Evolutionary conservation across 306 rosid genomes (phyloP).

Genomic region (Fragaria vesca): DNA sequence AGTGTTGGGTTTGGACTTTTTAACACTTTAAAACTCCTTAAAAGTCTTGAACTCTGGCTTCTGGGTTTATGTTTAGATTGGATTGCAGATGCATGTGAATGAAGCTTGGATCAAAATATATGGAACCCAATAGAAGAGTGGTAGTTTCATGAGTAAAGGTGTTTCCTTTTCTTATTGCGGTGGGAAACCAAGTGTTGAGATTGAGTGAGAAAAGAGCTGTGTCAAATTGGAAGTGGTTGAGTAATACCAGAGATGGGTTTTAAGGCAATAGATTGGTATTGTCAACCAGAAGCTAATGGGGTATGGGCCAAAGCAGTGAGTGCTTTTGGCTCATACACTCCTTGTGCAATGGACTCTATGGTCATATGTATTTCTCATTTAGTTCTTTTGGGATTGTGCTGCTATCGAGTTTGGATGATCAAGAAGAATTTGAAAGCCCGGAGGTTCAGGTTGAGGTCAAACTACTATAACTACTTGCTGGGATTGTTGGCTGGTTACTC

Average conservation of each 20-base stretch:
- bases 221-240: not conserved
- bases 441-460: conserved; percentile 57
- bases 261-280: conserved; percentile 68
- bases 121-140: not conserved
- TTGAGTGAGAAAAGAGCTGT: not conserved
- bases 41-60: not conserved
- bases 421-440: conserved; percentile 43
- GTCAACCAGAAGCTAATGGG: conserved; percentile 58
- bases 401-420: conserved; percentile 62
- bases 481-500: conserved; percentile 51
- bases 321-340: conserved; percentile 80
- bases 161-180: conserved; percentile 4
- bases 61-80: not conserved
- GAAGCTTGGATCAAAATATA: not conserved
- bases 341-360: conserved; percentile 75
- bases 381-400: conserved; percentile 59
- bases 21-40: not conserved
- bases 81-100: not conserved
- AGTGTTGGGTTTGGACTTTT: not conserved
- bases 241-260: conserved; percentile 45
- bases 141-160: not conserved
- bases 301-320: conserved; percentile 55
- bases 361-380: conserved; percentile 64
- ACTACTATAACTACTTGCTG: conserved; percentile 56
- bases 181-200: not conserved